Percentiles rank a stretch among this genome's conserved stretches.
Conservation (phyloP, 2,329 filamentous ascomycete species). For the Graphilbum fragrans region DNA sequence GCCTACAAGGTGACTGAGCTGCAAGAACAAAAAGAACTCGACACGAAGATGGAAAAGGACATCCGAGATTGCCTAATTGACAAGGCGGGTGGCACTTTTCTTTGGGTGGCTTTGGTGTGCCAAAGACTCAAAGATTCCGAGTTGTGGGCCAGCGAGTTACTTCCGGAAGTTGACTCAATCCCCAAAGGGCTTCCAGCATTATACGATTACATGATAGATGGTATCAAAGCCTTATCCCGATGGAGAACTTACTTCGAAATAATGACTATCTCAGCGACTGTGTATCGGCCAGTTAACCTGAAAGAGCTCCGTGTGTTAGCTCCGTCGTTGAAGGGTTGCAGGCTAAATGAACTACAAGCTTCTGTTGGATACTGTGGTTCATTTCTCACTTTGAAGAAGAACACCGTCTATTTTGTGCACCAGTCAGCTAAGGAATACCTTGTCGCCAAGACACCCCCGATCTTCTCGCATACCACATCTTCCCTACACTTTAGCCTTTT, state of each 20-base stretch:
- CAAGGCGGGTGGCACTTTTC: constrained; percentile 27
- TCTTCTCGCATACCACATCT: no score
- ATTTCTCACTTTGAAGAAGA: constrained; percentile 22
- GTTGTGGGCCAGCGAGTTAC: constrained; percentile 4
- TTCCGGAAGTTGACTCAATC: constrained; percentile 15
- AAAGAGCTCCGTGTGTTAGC: constrained; percentile 18
- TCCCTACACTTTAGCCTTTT: neutral
- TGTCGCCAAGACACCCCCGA: no score
- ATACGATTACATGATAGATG: constrained; percentile 24
- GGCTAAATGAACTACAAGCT: constrained; percentile 12
- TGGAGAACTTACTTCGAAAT: no score
- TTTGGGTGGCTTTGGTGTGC: constrained; percentile 31
- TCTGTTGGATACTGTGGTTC: constrained; percentile 24
- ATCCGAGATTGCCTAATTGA: constrained; percentile 13
- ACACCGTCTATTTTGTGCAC: constrained; percentile 23
- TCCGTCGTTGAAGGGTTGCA: constrained; percentile 5
- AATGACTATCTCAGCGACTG: no score
- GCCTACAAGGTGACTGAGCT: constrained; percentile 18
- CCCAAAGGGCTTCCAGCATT: constrained; percentile 16
- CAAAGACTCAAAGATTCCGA: constrained; percentile 12
- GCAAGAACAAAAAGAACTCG: constrained; percentile 14
- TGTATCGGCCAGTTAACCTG: constrained; percentile 24
- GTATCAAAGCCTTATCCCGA: constrained; percentile 17
- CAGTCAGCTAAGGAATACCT: constrained; percentile 32
- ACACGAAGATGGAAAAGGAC: constrained; percentile 5